Conservation (phyloP, 1,284 basidiomycete genomes). For the Butyriboletus appendiculatus region DNA sequence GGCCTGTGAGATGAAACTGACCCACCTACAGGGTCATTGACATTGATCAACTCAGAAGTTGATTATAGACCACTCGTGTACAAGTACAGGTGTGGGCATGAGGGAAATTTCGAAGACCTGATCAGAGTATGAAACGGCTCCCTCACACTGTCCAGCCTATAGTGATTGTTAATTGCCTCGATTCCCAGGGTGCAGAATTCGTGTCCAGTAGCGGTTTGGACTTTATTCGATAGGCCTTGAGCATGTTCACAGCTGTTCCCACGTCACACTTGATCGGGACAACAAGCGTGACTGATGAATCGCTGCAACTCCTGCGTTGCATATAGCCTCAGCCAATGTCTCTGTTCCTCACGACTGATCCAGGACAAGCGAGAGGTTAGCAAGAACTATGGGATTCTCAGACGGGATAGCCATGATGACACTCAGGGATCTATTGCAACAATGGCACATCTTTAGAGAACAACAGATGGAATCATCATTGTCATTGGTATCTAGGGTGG, state of each 20-base stretch:
- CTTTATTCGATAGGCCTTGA: conserved; percentile 31
- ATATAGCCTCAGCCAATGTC: conserved; percentile 30
- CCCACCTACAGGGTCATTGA: conserved; percentile 16
- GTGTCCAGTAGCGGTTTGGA: conserved; percentile 29
- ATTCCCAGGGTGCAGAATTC: conserved; percentile 15
- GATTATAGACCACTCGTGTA: too few relatives aligned
- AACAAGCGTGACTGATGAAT: conserved; percentile 33
- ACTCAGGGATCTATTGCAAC: conserved; percentile 40
- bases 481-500: conserved; percentile 52
- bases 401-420: conserved; percentile 33
- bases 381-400: too few relatives aligned
- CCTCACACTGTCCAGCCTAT: conserved; percentile 36
- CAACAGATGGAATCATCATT: conserved; percentile 30
- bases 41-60: too few relatives aligned
- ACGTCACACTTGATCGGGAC: conserved; percentile 26
- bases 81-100: conserved; percentile 34
- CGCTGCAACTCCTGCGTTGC: conserved; percentile 29
- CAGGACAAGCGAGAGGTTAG: too few relatives aligned
- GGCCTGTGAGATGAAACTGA: conserved; percentile 27
- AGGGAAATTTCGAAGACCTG: conserved; percentile 48
- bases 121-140: conserved; percentile 42
- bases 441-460: conserved; percentile 41
- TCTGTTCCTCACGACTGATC: conserved; percentile 25
- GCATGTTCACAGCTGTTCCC: conserved; percentile 26
- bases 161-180: conserved; percentile 19